Percentiles rank a stretch among this genome's conserved stretches.
Conservation (phyloP, 73 alveolate species). For the Breviolum minutum region DNA sequence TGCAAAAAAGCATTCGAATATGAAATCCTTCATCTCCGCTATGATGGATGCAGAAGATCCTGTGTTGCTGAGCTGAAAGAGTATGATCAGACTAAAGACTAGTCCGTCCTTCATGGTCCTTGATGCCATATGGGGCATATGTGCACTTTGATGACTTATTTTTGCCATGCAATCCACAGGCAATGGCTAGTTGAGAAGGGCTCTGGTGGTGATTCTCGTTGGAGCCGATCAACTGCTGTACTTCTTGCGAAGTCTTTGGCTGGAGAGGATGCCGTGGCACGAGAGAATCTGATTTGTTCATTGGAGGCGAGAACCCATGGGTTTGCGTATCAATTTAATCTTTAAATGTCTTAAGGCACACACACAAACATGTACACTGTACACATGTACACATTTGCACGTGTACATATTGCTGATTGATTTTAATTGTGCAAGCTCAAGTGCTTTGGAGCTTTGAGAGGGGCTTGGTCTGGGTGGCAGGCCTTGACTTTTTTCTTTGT, state of each 20-base stretch:
- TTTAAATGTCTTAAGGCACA: too few relatives aligned
- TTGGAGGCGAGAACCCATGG: neutral
- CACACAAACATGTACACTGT: too few relatives aligned
- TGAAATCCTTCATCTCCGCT: slow-evolving; percentile 27
- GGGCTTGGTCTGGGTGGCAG: too few relatives aligned
- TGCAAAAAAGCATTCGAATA: neutral
- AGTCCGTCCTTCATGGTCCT: neutral
- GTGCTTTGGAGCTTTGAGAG: too few relatives aligned
- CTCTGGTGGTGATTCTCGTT: neutral
- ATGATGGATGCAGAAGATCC: slow-evolving; percentile 46
- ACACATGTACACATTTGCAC: too few relatives aligned
- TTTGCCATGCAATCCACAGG: neutral
- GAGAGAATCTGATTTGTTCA: neutral
- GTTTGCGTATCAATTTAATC: too few relatives aligned
- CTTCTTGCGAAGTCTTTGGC: slow-evolving; percentile 32
- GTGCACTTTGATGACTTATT: neutral
- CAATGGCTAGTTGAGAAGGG: slow-evolving; percentile 30
- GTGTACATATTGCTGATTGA: too few relatives aligned
- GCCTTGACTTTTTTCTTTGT: too few relatives aligned
- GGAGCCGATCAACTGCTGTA: neutral
- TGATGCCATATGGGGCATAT: neutral
- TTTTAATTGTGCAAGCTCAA: too few relatives aligned
- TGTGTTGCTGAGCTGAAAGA: slow-evolving; percentile 9
- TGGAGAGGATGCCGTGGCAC: slow-evolving; percentile 5
- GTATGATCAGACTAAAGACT: neutral